Evolutionary conservation across 768 basidiomycete genomes (phyloP).

Genomic region (Leccinum arenicola): DNA sequence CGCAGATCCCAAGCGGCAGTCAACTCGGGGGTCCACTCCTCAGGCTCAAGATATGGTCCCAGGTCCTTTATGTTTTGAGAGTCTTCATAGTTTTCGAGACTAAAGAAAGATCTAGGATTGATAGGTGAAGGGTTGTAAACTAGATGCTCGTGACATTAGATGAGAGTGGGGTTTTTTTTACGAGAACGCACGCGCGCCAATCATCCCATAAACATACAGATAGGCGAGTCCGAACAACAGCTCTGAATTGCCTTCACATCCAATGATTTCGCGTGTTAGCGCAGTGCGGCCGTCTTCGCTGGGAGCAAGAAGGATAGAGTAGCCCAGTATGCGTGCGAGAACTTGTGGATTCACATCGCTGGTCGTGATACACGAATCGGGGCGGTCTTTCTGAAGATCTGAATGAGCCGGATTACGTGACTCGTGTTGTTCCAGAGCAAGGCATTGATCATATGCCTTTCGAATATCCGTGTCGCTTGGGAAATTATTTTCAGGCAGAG

Average conservation of each 20-base stretch:
- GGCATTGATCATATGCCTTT: background rate
- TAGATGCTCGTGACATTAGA: background rate
- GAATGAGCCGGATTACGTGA: background rate
- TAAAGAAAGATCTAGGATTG: background rate
- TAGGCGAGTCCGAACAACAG: background rate
- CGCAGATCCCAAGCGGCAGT: background rate
- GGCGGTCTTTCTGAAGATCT: background rate
- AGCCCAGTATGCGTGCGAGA: background rate
- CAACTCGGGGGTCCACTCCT: background rate
- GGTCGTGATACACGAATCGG: no score
- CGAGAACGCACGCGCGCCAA: background rate
- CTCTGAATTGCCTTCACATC: background rate
- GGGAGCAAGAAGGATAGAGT: background rate
- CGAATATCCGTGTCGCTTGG: background rate
- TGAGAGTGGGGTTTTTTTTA: background rate
- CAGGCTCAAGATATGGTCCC: background rate
- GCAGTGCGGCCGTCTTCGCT: background rate
- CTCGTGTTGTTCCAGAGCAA: background rate
- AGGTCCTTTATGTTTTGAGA: background rate
- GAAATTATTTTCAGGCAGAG: background rate
- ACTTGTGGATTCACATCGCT: background rate
- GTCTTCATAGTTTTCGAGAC: background rate
- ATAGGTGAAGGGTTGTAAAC: background rate
- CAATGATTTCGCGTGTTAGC: background rate
- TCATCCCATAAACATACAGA: background rate